Evolutionary conservation across 768 basidiomycete species (phyloP), one percentile per base, ranked within the genome.

Genomic region (Collybia mongolica): DNA sequence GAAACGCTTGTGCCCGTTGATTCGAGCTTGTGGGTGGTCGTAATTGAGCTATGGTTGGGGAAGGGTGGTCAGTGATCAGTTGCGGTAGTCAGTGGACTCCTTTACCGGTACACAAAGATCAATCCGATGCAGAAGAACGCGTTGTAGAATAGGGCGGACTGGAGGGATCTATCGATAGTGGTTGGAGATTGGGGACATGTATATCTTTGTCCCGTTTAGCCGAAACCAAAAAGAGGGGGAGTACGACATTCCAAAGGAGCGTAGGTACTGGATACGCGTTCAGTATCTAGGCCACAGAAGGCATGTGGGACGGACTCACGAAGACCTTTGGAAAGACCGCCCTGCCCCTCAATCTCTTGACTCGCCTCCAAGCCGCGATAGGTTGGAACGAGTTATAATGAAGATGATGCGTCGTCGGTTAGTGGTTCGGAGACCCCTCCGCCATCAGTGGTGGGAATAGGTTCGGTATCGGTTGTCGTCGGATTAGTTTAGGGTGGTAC

Each of bases 21-120:
- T 6, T 80, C 77, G 7, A 86, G 64, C 53, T 72, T 77, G 57
- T 77, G 74, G 0, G 80, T 81, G 0, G 83, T 86, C 5, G 75
- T 76, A 42, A 86, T 81, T 3, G 82, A 68, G 22, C 81, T 84
- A 49, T 12, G 28, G 41, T 48, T 28, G 35, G 22, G 14, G 19
- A n/a, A 14, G 26, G 40, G 15, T 2, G 8, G 39, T n/a, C 22
- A 22, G 18, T 1, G 29, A n/a, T n/a, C 12, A 35, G 28, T 11
- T 22, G 6, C 28, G 24, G 9, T n/a, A 19, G 18, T 3, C 3
- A 22, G 11, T 1, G 20, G 35, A 6, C 6, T 44, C 18, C 53
- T 51, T n/a, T 45, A 57, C 59, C 59, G 50, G 41, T 60, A 62
- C 18, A 58, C 54, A 36, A 52, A 56, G 14, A 59, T 49, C 6